Evolutionary conservation across 305 asterid genomes (phyloP).

Genomic region (Fraxinus velutina): DNA sequence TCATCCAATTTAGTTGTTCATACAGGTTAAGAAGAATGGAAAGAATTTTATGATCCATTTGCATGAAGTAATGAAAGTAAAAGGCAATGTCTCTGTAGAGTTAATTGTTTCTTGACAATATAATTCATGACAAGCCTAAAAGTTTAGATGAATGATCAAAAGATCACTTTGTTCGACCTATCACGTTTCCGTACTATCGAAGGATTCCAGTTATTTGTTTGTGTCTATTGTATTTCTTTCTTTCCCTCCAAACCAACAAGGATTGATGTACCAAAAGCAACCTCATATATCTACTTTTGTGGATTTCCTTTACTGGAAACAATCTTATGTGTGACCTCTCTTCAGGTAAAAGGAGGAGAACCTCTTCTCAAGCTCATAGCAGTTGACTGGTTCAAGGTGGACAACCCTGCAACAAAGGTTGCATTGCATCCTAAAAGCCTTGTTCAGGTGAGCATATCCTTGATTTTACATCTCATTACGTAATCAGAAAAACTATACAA

Average conservation of each 20-base stretch:
- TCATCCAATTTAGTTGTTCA: not conserved
- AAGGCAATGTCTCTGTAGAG: not conserved
- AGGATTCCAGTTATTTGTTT: not conserved
- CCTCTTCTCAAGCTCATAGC: constrained; percentile 93
- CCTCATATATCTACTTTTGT: not conserved
- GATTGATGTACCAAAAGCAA: not conserved
- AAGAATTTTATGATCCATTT: not conserved
- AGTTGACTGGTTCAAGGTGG: constrained; percentile 97
- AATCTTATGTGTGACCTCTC: constrained; percentile 19
- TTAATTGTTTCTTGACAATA: not conserved
- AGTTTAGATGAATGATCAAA: constrained; percentile 1
- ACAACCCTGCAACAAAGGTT: constrained; percentile 49
- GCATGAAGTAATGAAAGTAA: not conserved
- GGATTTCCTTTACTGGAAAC: not conserved
- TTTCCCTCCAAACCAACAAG: not conserved
- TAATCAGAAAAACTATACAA: not conserved
- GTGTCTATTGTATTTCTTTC: not conserved
- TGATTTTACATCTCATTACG: not conserved
- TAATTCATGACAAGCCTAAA: not conserved
- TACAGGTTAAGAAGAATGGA: not conserved
- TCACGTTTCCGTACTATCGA: not conserved
- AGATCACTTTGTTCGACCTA: not conserved
- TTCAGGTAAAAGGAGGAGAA: constrained; percentile 88
- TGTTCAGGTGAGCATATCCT: constrained; percentile 57
- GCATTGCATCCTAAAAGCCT: constrained; percentile 85